Percentiles rank a stretch among this genome's conserved stretches.
Conservation (phyloP, 441 rosid species). For the Manihot esculenta region DNA sequence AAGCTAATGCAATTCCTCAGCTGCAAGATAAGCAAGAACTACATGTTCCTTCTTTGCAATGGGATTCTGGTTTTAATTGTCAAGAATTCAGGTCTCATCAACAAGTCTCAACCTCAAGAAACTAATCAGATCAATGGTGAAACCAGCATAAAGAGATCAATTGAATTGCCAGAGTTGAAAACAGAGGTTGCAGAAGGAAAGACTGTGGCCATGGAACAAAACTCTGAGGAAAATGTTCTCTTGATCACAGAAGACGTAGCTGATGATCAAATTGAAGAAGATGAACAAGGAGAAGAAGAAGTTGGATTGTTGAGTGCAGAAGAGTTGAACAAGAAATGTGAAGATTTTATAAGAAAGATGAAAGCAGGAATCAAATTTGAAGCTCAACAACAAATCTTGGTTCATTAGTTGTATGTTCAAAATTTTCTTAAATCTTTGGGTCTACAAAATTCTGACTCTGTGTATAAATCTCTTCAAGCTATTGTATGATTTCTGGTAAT, state of each 20-base stretch:
- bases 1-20: conserved; percentile 26
- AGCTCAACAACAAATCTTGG: conserved; percentile 20
- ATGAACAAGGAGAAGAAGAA: conserved; percentile 29
- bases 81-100: conserved; percentile 44
- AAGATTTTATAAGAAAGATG: conserved; percentile 68
- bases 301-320: conserved; percentile 43
- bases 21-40: conserved; percentile 47
- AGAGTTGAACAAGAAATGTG: conserved; percentile 67
- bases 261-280: conserved; percentile 18
- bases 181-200: conserved; percentile 19
- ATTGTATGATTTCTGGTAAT: neutral
- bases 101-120: conserved; percentile 19
- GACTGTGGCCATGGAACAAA: conserved; percentile 6
- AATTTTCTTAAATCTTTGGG: no score
- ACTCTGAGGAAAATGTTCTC: conserved; percentile 12
- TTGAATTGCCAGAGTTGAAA: conserved; percentile 6
- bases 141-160: neutral
- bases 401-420: no score
- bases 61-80: conserved; percentile 59
- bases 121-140: no score
- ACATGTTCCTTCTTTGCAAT: conserved; percentile 75
- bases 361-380: conserved; percentile 39
- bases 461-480: neutral
- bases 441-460: neutral
- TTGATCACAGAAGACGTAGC: conserved; percentile 24